Evolutionary conservation across 2,329 filamentous ascomycete species (phyloP).

Genomic region (Herpomyces periplanetae): DNA sequence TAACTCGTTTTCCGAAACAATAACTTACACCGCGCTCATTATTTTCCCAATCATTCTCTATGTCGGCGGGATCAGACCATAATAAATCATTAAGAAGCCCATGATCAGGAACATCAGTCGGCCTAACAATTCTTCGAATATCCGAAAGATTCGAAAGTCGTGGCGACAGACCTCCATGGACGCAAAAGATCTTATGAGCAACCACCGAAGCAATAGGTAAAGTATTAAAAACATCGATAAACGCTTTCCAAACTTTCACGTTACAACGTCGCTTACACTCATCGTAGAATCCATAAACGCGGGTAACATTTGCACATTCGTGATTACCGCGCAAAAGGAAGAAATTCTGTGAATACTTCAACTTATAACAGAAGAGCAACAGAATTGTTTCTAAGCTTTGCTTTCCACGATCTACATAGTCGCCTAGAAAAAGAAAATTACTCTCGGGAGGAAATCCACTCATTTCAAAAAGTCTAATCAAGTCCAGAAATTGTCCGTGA

Average conservation of each 20-base stretch:
- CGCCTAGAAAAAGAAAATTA: constrained; percentile 75
- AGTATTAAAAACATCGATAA: constrained; percentile 82
- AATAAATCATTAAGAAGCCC: constrained; percentile 72
- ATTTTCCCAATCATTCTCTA: constrained; percentile 90
- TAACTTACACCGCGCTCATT: constrained; percentile 92
- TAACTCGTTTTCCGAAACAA: constrained; percentile 92
- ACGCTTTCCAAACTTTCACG: constrained; percentile 92
- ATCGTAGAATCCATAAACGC: constrained; percentile 90
- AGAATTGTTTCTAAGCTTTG: constrained; percentile 82
- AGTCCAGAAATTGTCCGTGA: constrained; percentile 76
- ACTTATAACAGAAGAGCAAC: constrained; percentile 69
- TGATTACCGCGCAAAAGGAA: constrained; percentile 80
- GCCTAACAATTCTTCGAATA: constrained; percentile 71
- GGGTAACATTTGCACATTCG: constrained; percentile 78
- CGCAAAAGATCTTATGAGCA: constrained; percentile 85
- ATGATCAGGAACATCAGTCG: constrained; percentile 88
- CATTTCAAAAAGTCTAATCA: constrained; percentile 94
- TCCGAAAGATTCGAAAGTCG: constrained; percentile 89
- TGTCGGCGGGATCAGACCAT: constrained; percentile 91
- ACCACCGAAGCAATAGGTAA: constrained; percentile 87
- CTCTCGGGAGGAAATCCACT: constrained; percentile 69
- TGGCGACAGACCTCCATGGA: constrained; percentile 73
- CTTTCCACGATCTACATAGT: constrained; percentile 88
- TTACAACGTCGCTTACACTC: constrained; percentile 89
- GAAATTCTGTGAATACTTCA: constrained; percentile 91